phyloP scores from a whole-genome alignment of 441 rosid species.

The Manihot esculenta region DNA sequence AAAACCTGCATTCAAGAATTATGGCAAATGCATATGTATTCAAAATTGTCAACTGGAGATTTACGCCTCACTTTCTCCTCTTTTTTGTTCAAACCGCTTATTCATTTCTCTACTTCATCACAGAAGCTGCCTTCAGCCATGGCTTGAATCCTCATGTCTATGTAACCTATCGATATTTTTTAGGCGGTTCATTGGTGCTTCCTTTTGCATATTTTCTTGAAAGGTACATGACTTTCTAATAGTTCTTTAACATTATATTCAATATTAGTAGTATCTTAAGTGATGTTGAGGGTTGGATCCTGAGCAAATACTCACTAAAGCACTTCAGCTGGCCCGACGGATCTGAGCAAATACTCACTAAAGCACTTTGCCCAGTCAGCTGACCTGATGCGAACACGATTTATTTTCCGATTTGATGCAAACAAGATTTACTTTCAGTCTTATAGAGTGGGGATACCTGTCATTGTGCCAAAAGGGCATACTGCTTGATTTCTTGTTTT shows the following conservation, averaged over 20 bases:
- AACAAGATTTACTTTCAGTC: no score
- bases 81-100: constrained; percentile 31
- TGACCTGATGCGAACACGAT: no score
- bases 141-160: constrained; percentile 49
- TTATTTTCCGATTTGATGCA: no score
- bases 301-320: no score
- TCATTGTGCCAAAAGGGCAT: not conserved
- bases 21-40: constrained; percentile 19
- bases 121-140: constrained; percentile 46
- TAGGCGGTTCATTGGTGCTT: constrained; percentile 27
- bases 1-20: not conserved
- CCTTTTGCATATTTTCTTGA: constrained; percentile 50
- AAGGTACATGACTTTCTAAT: constrained; percentile 41
- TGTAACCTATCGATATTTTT: constrained; percentile 41
- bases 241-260: no score
- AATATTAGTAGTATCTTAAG: no score
- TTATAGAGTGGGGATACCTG: no score
- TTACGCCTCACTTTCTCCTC: constrained; percentile 40
- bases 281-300: no score
- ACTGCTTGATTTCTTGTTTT: not conserved
- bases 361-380: no score
- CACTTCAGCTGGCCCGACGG: no score
- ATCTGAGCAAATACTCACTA: no score
- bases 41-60: constrained; percentile 17
- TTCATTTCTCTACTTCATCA: constrained; percentile 38